These are phyloP conservation scores for Coemansia reversa DNA, from an alignment of 192 early-diverging fungal genomes.

Conservation along the genomic window DNA sequence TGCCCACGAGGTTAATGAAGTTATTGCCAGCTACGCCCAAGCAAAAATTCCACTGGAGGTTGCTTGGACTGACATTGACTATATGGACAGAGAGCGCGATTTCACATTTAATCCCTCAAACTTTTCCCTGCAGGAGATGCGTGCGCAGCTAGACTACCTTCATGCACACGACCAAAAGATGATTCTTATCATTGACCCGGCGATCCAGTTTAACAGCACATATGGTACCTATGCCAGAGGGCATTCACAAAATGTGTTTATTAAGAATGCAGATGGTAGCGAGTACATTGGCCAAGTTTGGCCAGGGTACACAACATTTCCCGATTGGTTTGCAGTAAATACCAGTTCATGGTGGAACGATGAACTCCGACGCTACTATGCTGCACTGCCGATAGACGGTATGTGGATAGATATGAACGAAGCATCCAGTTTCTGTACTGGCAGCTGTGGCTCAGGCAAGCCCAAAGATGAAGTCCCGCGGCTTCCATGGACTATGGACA, in stretches of 20 bases:
- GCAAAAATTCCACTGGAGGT: conserved; percentile 63
- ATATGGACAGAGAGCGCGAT: conserved; percentile 63
- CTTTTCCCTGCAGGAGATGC: conserved; percentile 58
- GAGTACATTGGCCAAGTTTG: conserved; percentile 60
- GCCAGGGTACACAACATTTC: conserved; percentile 66
- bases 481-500: conserved; percentile 15
- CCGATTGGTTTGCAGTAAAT: conserved; percentile 63
- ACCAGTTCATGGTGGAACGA: conserved; percentile 53
- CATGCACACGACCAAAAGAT: conserved; percentile 56
- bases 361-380: conserved; percentile 45
- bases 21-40: conserved; percentile 57
- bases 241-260: conserved; percentile 55
- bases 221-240: conserved; percentile 59
- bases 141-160: conserved; percentile 49
- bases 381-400: conserved; percentile 51
- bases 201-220: conserved; percentile 53
- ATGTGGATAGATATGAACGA: conserved; percentile 79
- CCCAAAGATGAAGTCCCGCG: conserved; percentile 14
- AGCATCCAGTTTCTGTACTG: conserved; percentile 64
- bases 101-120: conserved; percentile 61
- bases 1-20: conserved; percentile 56
- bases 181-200: conserved; percentile 68
- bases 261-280: conserved; percentile 59
- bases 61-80: conserved; percentile 71
- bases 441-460: conserved; percentile 51